phyloP scores from a whole-genome alignment of 352 stramenopile species.

The Plasmopara viticola region DNA sequence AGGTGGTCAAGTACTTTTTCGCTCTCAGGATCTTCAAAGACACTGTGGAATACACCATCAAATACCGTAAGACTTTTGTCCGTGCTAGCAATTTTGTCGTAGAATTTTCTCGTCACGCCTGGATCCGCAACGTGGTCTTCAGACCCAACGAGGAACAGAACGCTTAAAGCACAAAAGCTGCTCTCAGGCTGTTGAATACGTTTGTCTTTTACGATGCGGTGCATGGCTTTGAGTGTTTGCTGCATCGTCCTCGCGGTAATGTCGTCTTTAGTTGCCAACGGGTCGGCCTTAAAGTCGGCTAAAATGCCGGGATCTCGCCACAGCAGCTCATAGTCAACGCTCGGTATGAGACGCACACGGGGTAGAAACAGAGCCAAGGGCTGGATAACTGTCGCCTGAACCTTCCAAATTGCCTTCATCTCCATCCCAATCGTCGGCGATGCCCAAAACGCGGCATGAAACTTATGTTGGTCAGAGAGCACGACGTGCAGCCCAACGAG shows the following conservation, averaged over 20 bases:
- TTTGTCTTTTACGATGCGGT: too few species aligned
- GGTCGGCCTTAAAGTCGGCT: background rate
- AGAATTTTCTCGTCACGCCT: constrained; percentile 39
- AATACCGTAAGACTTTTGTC: constrained; percentile 65
- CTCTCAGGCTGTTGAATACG: constrained; percentile 28
- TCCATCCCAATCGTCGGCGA: constrained; percentile 38
- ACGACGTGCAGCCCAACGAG: background rate
- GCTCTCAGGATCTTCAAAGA: constrained; percentile 60
- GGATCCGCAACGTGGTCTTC: constrained; percentile 48
- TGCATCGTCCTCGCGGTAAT: too few species aligned
- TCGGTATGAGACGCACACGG: too few species aligned
- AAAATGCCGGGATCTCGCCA: too few species aligned
- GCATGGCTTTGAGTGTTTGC: too few species aligned
- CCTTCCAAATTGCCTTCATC: constrained; percentile 28
- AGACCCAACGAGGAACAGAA: constrained; percentile 40
- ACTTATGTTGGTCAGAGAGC: constrained; percentile 19
- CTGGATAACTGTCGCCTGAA: constrained; percentile 18
- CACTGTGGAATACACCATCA: constrained; percentile 40
- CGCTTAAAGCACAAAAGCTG: constrained; percentile 23
- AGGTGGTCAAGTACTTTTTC: constrained; percentile 41
- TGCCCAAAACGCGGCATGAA: constrained; percentile 38
- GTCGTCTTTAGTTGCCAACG: background rate
- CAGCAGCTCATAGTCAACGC: too few species aligned
- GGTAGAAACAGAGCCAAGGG: background rate
- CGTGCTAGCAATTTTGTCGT: constrained; percentile 23